These are phyloP conservation scores for Aspergillus intermedius DNA, from an alignment of 2,329 filamentous ascomycete species.

Conservation along the genomic window DNA sequence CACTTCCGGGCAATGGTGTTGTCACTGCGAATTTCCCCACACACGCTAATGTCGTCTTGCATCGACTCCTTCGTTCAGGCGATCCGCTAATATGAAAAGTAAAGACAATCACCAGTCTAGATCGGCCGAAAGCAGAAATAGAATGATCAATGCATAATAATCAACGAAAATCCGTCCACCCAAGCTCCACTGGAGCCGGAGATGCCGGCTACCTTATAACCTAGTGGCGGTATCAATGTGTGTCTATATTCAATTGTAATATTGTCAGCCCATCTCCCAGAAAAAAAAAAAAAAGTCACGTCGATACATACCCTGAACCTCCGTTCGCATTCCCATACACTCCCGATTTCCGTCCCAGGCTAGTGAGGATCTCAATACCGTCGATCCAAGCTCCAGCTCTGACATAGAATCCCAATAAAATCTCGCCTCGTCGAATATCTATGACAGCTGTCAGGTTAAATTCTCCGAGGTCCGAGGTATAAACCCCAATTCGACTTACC, in stretches of 20 bases:
- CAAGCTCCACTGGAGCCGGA: constrained; percentile 73
- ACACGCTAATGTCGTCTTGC: neutral
- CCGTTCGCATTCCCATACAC: constrained; percentile 76
- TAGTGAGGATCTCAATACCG: constrained; percentile 84
- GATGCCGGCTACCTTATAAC: constrained; percentile 82
- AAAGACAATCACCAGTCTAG: too few species aligned
- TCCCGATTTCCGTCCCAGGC: constrained; percentile 74
- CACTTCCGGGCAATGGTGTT: neutral
- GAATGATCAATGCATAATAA: constrained; percentile 60
- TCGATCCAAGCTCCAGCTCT: constrained; percentile 76
- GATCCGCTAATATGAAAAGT: too few species aligned
- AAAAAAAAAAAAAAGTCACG: neutral
- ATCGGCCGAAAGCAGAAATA: constrained; percentile 6
- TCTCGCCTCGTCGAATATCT: constrained; percentile 81
- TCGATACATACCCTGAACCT: constrained; percentile 66
- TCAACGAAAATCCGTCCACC: constrained; percentile 79
- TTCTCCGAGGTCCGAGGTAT: constrained; percentile 3
- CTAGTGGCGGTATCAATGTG: constrained; percentile 79
- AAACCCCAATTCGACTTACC: constrained; percentile 46
- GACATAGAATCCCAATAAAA: constrained; percentile 78
- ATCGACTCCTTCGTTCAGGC: neutral
- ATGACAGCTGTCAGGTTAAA: constrained; percentile 14
- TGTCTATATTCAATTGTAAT: constrained; percentile 49
- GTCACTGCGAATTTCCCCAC: neutral
- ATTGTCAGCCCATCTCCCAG: constrained; percentile 6